phyloP scores from a whole-genome alignment of 441 rosid genomes.

The Jatropha multifida region DNA sequence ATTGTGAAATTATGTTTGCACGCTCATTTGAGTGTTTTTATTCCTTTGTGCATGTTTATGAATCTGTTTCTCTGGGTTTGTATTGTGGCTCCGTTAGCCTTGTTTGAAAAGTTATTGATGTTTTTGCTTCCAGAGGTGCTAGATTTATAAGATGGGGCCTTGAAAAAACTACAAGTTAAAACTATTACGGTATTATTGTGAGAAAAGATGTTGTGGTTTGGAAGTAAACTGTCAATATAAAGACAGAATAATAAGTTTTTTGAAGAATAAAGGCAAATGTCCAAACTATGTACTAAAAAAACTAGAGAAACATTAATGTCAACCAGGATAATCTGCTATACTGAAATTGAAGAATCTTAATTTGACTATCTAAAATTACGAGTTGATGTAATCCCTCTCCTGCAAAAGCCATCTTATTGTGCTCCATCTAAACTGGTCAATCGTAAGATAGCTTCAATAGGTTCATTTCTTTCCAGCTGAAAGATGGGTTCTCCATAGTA shows the following conservation, averaged over 20 bases:
- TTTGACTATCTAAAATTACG: not conserved
- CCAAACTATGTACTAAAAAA: not conserved
- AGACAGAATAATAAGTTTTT: not conserved
- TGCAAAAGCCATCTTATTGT: not conserved
- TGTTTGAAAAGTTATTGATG: not conserved
- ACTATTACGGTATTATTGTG: not conserved
- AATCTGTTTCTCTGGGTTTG: not conserved
- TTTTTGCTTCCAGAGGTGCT: not conserved
- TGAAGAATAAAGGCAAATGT: not conserved
- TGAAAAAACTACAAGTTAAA: not conserved
- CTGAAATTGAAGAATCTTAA: not conserved
- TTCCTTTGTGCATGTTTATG: not conserved
- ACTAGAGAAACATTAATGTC: not conserved
- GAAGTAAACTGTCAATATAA: no score
- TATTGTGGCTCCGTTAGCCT: constrained; percentile 1
- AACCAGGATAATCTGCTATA: not conserved
- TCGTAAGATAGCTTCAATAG: not conserved
- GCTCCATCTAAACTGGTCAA: not conserved
- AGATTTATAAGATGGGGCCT: not conserved
- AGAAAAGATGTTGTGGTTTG: not conserved
- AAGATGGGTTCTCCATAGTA: not conserved
- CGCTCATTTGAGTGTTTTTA: not conserved
- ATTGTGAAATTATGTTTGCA: not conserved
- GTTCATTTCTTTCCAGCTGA: not conserved
- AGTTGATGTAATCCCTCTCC: not conserved